Evolutionary conservation across 176 grass and related monocot species (phyloP).

Genomic region (Areca catechu): DNA sequence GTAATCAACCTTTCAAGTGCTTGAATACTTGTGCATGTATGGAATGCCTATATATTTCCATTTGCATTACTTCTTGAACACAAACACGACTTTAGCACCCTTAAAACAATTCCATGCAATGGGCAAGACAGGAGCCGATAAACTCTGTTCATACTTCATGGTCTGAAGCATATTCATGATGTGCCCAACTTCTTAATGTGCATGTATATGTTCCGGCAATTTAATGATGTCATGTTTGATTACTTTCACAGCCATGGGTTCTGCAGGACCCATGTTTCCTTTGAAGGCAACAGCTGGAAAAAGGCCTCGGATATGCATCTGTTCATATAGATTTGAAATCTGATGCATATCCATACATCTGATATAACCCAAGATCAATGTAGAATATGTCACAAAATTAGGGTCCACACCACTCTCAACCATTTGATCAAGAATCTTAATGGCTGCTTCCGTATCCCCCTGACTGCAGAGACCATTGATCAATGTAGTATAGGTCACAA

Average conservation of each 20-base stretch:
- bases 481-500: constrained; percentile 84
- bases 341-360: constrained; percentile 59
- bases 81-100: too few relatives aligned
- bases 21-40: too few relatives aligned
- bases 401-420: constrained; percentile 76
- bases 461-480: constrained; percentile 77
- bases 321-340: constrained; percentile 67
- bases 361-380: constrained; percentile 72
- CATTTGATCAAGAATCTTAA: constrained; percentile 90
- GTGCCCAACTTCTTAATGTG: constrained; percentile 19
- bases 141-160: too few relatives aligned
- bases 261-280: constrained; percentile 19
- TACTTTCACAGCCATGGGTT: constrained; percentile 10
- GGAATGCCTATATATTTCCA: too few relatives aligned
- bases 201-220: constrained; percentile 7
- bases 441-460: constrained; percentile 89
- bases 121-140: too few relatives aligned
- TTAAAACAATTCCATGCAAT: too few relatives aligned
- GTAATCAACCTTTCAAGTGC: too few relatives aligned
- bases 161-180: too few relatives aligned
- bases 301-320: constrained; percentile 77
- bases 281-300: constrained; percentile 22
- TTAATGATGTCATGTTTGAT: not conserved
- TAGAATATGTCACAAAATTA: constrained; percentile 84
- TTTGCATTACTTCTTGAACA: too few relatives aligned